Evolutionary conservation across 2,329 filamentous ascomycete genomes (phyloP), one percentile per base, ranked within the genome.

Genomic region (Penicillium sp.): DNA sequence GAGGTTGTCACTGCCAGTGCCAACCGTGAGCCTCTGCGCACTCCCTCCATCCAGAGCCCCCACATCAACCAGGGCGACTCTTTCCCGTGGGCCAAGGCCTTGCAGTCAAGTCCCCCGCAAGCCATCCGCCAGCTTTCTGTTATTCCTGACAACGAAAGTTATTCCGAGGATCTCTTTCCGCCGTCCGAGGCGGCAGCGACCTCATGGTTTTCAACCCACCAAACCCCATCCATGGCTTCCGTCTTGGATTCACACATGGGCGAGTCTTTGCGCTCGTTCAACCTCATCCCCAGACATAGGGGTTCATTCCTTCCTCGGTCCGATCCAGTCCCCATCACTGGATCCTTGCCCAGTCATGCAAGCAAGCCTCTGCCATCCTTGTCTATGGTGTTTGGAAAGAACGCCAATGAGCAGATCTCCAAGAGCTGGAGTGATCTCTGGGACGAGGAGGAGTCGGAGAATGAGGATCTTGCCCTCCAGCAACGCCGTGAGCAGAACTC

Each of bases 371-470:
- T 83, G 53, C 74, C 79, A 38, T 83, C 86, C 46, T 83, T 91
- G 76, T 82, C 86, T 4, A 79, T 84, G 60, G 80, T 91, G 35
- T 91, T 94, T 62, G 87, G 86, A 36, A 82, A 82, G 59, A 61
- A 62, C 23, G 81, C 85, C 62, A 79, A 81, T 48, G 85, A 91
- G 31, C 74, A 78, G 33, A 87, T 94, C 33, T 95, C 93, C 41
- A 97, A 97, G 83, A 97, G 93, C 74, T 98, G 93, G 93, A 95
- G 90, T 59, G 93, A 98, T 65, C 81, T 97, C 65, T 96, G 89
- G 84, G 91, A 97, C 43, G 91, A 97, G 65, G 91, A 97, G 38
- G 89, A 57, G 58, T 74, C 76, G 23, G 78, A 84, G 56, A 80
- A 77, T 49, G 79, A 84, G 61, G 70, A 79, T 40, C 68, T 76